These are phyloP conservation scores for Penicillium paxilli DNA, from an alignment of 495 filamentous ascomycete genomes.

Conservation along the genomic window DNA sequence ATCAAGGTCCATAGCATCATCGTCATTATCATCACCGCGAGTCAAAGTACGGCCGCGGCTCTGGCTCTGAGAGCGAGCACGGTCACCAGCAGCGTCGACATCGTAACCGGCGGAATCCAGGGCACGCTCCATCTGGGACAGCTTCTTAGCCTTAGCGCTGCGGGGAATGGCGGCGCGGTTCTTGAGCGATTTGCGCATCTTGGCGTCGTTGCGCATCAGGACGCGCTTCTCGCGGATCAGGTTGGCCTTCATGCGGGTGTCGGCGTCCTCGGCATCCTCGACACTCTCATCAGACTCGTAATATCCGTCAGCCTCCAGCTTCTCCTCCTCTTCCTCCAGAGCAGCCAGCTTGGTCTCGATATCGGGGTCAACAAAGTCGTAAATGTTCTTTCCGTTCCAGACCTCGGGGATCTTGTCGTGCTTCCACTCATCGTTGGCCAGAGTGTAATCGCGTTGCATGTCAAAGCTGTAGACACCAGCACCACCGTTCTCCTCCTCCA, in stretches of 20 bases:
- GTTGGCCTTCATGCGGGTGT: slow-evolving; percentile 86
- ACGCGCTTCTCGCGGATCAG: slow-evolving; percentile 89
- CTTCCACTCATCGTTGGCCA: slow-evolving; percentile 88
- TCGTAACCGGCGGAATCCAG: slow-evolving; percentile 86
- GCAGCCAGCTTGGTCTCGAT: slow-evolving; percentile 89
- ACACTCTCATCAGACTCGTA: slow-evolving; percentile 68
- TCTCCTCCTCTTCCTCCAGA: slow-evolving; percentile 92
- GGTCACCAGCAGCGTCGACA: slow-evolving; percentile 66
- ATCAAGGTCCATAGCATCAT: slow-evolving; percentile 89
- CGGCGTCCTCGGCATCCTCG: slow-evolving; percentile 82
- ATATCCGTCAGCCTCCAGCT: slow-evolving; percentile 79
- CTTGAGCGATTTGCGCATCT: slow-evolving; percentile 91
- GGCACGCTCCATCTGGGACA: slow-evolving; percentile 80
- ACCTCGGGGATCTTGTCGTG: slow-evolving; percentile 93
- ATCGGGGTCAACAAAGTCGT: slow-evolving; percentile 94
- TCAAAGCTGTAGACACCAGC: slow-evolving; percentile 95
- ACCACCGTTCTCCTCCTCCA: slow-evolving; percentile 91
- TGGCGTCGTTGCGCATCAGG: slow-evolving; percentile 86
- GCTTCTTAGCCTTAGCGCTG: slow-evolving; percentile 66
- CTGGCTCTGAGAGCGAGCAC: slow-evolving; percentile 66
- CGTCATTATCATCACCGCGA: slow-evolving; percentile 58
- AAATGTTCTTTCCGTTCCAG: slow-evolving; percentile 91
- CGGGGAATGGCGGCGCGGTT: slow-evolving; percentile 91
- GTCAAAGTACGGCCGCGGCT: slow-evolving; percentile 60
- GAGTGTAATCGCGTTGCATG: slow-evolving; percentile 79